Conservation (phyloP, 345 rosid species). For the Geranium brycei region DNA sequence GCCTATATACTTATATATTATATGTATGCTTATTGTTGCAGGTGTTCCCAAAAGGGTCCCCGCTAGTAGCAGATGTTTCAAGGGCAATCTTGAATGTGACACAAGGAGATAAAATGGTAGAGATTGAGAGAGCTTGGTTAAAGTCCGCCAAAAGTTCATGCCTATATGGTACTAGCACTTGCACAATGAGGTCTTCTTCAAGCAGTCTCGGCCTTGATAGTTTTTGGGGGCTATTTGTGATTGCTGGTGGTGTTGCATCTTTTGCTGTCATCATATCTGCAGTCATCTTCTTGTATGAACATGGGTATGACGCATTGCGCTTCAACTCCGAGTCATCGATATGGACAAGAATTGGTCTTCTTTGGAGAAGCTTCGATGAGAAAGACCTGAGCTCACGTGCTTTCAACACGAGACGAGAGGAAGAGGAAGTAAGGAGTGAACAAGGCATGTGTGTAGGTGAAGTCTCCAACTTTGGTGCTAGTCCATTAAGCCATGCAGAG, state of each 20-base stretch:
- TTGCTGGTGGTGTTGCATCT: slow-evolving; percentile 16
- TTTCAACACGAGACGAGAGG: too few species aligned
- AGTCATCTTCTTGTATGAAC: too few species aligned
- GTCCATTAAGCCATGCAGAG: too few species aligned
- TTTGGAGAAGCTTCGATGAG: too few species aligned
- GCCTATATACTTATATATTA: not conserved
- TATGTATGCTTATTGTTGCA: slow-evolving; percentile 5
- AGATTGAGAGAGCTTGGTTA: slow-evolving; percentile 13
- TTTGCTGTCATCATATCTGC: slow-evolving; percentile 8
- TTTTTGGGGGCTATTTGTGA: slow-evolving; percentile 23
- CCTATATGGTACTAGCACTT: not conserved
- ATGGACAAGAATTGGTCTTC: too few species aligned
- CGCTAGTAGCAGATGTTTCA: slow-evolving; percentile 17
- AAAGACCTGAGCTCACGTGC: too few species aligned
- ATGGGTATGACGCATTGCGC: too few species aligned
- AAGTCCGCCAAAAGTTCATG: not conserved
- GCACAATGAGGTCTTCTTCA: not conserved
- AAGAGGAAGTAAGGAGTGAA: too few species aligned
- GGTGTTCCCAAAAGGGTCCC: slow-evolving; percentile 23
- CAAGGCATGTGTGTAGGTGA: too few species aligned
- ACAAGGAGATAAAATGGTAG: slow-evolving; percentile 13
- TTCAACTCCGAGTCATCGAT: too few species aligned
- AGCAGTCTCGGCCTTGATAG: slow-evolving; percentile 7
- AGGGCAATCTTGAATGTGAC: slow-evolving; percentile 21
- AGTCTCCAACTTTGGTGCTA: too few species aligned